A percentile compares a stretch with the other conserved stretches of the same genome.
Conservation (phyloP, 345 rosid species). For the Aquilaria yunnanensis region DNA sequence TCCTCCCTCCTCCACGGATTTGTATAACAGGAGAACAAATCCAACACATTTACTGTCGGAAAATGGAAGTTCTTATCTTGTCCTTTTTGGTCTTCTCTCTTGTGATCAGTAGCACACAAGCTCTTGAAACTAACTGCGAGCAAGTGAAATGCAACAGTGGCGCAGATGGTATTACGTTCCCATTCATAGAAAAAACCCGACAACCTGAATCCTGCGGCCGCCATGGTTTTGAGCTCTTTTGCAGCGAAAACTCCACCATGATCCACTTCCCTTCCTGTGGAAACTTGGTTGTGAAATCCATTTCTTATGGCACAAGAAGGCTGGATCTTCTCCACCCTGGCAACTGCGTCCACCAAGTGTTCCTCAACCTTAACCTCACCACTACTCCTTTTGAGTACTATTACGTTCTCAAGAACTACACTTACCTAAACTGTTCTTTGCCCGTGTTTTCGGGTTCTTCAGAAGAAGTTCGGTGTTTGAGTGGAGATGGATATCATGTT, state of each 20-base stretch:
- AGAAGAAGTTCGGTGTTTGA: constrained; percentile 43
- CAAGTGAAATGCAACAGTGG: constrained; percentile 23
- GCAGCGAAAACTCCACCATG: constrained; percentile 40
- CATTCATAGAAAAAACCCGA: constrained; percentile 28
- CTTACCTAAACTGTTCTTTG: constrained; percentile 61
- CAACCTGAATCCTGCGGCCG: constrained; percentile 19
- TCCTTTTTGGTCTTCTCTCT: constrained; percentile 18
- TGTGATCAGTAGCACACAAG: constrained; percentile 11
- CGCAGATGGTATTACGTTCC: constrained; percentile 36
- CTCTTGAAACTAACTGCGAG: constrained; percentile 13
- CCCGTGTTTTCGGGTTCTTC: constrained; percentile 20
- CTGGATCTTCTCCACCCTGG: constrained; percentile 44
- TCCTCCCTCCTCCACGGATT: no score
- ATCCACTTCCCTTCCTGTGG: constrained; percentile 42
- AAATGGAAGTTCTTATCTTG: constrained; percentile 6
- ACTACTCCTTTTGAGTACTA: constrained; percentile 41
- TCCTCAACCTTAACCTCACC: constrained; percentile 54
- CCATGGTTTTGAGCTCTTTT: constrained; percentile 37
- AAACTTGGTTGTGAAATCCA: constrained; percentile 44
- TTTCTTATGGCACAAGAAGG: constrained; percentile 27
- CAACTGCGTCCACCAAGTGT: constrained; percentile 49
- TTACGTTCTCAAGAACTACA: constrained; percentile 36
- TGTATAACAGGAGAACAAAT: no score
- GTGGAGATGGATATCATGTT: constrained; percentile 32
- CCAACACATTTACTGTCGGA: no score